phyloP scores from a whole-genome alignment of 352 stramenopile genomes.

The Peronospora farinosa region DNA sequence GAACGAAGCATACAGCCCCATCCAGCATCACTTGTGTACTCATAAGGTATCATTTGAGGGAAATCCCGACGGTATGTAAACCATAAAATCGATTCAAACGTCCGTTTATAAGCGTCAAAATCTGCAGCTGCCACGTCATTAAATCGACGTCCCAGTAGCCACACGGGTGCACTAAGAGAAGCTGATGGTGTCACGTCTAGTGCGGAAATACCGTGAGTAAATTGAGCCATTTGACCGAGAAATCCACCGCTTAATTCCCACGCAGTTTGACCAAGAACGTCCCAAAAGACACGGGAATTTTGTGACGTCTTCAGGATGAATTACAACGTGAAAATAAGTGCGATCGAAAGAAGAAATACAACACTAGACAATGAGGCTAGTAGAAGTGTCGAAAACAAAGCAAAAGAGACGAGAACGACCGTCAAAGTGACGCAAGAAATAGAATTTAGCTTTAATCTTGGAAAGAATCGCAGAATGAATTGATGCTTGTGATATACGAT shows the following conservation, averaged over 20 bases:
- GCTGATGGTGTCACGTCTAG: conserved; percentile 42
- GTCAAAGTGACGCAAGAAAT: conserved; percentile 3
- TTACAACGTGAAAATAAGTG: conserved; percentile 3
- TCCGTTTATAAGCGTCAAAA: conserved; percentile 44
- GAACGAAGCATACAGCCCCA: conserved; percentile 96
- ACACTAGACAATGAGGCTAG: conserved; percentile 13
- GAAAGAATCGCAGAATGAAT: too few relatives aligned
- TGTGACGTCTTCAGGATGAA: conserved; percentile 20
- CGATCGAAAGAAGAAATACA: conserved; percentile 1
- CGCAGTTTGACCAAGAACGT: conserved; percentile 21
- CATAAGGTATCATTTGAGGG: conserved; percentile 80
- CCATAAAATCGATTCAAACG: conserved; percentile 75
- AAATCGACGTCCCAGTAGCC: conserved; percentile 39
- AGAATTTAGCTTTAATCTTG: too few relatives aligned
- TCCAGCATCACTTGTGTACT: conserved; percentile 87
- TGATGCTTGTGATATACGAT: too few relatives aligned
- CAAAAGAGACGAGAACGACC: conserved; percentile 4
- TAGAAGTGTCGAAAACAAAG: conserved; percentile 3
- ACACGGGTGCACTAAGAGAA: conserved; percentile 39
- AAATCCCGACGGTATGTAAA: conserved; percentile 89
- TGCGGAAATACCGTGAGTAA: conserved; percentile 74
- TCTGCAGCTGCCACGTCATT: conserved; percentile 31
- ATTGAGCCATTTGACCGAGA: conserved; percentile 65
- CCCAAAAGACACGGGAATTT: conserved; percentile 14
- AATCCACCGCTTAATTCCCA: conserved; percentile 43